Conservation (phyloP, 2,329 filamentous ascomycete species). For the Colletotrichum godetiae region DNA sequence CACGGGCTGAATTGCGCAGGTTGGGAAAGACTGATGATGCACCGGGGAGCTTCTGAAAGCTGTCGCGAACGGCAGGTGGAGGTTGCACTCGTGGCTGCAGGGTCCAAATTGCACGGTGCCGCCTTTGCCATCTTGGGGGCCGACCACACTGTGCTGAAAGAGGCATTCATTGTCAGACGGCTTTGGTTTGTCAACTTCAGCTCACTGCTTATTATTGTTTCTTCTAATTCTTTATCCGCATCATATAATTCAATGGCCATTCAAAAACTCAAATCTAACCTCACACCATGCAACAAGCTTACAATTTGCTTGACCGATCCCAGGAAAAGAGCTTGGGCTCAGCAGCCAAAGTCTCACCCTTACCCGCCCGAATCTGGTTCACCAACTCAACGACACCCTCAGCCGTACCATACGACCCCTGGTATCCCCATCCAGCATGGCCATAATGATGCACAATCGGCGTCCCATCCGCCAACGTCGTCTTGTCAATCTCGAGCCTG, state of each 20-base stretch:
- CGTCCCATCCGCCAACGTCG: conserved; percentile 63
- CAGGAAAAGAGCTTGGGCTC: conserved; percentile 46
- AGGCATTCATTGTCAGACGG: neutral
- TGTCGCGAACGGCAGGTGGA: conserved; percentile 25
- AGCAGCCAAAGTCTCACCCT: conserved; percentile 42
- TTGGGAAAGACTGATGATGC: conserved; percentile 15
- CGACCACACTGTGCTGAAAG: neutral
- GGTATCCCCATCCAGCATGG: conserved; percentile 82
- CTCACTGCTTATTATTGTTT: neutral
- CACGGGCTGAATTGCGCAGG: neutral
- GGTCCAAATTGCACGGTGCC: conserved; percentile 17
- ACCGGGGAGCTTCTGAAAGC: conserved; percentile 33
- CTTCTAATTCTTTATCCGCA: neutral
- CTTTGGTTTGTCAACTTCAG: neutral
- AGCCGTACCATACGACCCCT: conserved; percentile 77
- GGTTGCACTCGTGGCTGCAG: neutral
- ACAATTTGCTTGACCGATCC: conserved; percentile 31
- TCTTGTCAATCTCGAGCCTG: conserved; percentile 78
- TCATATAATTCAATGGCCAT: neutral
- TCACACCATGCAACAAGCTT: neutral
- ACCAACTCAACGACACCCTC: conserved; percentile 75
- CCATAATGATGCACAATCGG: conserved; percentile 86
- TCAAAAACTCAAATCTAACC: neutral
- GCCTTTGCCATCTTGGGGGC: accelerated
- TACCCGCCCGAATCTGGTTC: conserved; percentile 61